These are phyloP conservation scores for Schoenoplectus triqueter DNA, from an alignment of 202 grass and related monocot species.

Conservation along the genomic window DNA sequence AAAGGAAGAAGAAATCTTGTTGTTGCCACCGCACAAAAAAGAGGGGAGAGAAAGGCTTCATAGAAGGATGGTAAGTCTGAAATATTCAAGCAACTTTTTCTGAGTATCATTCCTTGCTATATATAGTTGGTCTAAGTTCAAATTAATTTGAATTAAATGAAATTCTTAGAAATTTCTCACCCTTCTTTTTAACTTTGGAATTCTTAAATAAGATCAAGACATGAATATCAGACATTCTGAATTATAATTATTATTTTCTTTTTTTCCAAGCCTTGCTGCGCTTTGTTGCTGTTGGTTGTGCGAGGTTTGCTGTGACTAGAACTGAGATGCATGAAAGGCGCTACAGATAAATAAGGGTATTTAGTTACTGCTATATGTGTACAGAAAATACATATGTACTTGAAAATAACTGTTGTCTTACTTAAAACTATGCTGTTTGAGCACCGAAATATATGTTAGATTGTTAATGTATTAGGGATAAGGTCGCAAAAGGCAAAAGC, in stretches of 20 bases:
- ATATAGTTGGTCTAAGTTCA: too few relatives aligned
- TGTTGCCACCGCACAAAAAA: conserved; percentile 51
- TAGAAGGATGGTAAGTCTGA: conserved; percentile 74
- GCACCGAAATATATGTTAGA: neutral
- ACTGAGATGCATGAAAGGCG: neutral
- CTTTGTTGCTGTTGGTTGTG: conserved; percentile 96
- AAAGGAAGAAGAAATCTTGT: conserved; percentile 50
- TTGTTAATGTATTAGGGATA: neutral
- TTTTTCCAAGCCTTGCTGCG: conserved; percentile 66
- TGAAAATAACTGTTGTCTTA: neutral
- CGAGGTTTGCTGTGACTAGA: conserved; percentile 77
- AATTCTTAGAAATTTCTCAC: neutral
- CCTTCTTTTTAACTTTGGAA: neutral
- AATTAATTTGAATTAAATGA: too few relatives aligned
- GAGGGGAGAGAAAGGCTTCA: conserved; percentile 70
- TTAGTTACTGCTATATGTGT: neutral
- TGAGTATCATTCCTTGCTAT: neutral
- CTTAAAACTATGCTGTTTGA: neutral
- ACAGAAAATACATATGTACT: neutral
- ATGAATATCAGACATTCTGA: neutral
- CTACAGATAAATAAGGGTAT: neutral
- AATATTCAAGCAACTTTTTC: neutral
- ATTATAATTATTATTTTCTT: neutral
- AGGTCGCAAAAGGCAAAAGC: neutral
- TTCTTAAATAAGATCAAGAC: neutral